Percentiles rank a stretch among this genome's conserved stretches.
These are phyloP conservation scores for Funneliformis geosporum DNA, from an alignment of 192 early-diverging fungal genomes.

Conservation along the genomic window DNA sequence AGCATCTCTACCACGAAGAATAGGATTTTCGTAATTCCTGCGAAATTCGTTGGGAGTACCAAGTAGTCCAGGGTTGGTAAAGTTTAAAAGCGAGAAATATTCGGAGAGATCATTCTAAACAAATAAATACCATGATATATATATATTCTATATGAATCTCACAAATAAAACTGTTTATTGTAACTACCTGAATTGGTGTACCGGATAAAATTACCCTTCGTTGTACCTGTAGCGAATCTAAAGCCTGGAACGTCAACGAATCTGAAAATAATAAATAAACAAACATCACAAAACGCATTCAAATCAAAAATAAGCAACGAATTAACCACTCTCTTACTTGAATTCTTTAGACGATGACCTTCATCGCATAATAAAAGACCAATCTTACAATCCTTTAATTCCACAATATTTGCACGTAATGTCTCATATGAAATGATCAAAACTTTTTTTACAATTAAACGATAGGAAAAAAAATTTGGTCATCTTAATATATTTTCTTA, in stretches of 20 bases:
- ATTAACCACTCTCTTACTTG: constrained; percentile 40
- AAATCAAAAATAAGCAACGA: background rate
- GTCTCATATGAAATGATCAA: constrained; percentile 99
- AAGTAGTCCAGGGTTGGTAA: constrained; percentile 91
- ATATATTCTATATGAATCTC: background rate
- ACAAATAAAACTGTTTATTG: background rate
- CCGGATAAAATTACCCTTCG: constrained; percentile 93
- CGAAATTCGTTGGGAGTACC: constrained; percentile 89
- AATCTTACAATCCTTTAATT: constrained; percentile 79
- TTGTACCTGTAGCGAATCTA: constrained; percentile 86
- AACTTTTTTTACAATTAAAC: constrained; percentile 48
- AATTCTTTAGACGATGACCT: constrained; percentile 94
- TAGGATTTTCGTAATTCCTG: constrained; percentile 91
- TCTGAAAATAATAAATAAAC: constrained; percentile 33
- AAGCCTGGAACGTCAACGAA: constrained; percentile 78
- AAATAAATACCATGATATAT: background rate
- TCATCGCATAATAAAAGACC: constrained; percentile 97
- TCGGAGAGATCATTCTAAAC: constrained; percentile 81
- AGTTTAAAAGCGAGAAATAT: constrained; percentile 93
- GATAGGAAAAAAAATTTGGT: background rate
- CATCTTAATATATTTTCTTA: background rate
- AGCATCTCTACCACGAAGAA: constrained; percentile 89
- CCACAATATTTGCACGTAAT: constrained; percentile 75
- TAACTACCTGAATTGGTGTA: constrained; percentile 80
- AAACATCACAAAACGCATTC: constrained; percentile 20